Evolutionary conservation across 371 early-diverging fungal genomes (phyloP), one percentile per base, ranked within the genome.

Genomic region (Choanephora cucurbitarum): DNA sequence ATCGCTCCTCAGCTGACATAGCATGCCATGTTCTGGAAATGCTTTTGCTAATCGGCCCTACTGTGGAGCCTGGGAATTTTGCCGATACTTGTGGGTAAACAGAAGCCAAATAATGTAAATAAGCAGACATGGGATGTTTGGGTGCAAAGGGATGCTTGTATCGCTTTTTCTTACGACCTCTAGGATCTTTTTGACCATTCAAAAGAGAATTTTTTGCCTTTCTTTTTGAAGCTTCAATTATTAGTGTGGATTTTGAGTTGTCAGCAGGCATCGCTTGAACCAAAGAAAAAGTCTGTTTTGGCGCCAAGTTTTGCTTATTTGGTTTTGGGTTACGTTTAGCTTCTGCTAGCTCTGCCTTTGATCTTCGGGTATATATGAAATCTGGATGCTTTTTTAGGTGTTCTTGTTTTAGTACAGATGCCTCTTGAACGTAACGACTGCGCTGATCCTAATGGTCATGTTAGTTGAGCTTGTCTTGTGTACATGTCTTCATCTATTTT

Each of bases 71-170:
- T 11, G 89, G 82, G 18, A 67, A 62, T 15, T 46, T 44, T 4
- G 44, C 34, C 3, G 67, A 62, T 5, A 67, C 63, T 42, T 67
- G 31, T 11, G 62, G 56, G 37, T 62, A 62, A 13, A 67, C 67
- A 6, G 82, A 82, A 10, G 80, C 81, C 39, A 89, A 62, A 46
- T 82, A 91, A 52, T 84, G 88, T 21, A 91, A 62, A 58, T 89
- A 91, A 11, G 86, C 90, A 15, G 89, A 87, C 81, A 89, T 89
- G 39, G 91, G 90, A 55, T 91, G 91, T 49, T 88, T 88, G 31
- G 91, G 91, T 5, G 88, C 89, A 59, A 79, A 77, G 0, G 89
- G 88, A 47, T 88, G 85, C 60, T 82, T 84, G 56, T 75, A 66
- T 41, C 80, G 77, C 59, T 85, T 86, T 68, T 87, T 90, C 59